phyloP scores from a whole-genome alignment of 169 alveolate genomes.

The Plasmodium coatneyi region DNA sequence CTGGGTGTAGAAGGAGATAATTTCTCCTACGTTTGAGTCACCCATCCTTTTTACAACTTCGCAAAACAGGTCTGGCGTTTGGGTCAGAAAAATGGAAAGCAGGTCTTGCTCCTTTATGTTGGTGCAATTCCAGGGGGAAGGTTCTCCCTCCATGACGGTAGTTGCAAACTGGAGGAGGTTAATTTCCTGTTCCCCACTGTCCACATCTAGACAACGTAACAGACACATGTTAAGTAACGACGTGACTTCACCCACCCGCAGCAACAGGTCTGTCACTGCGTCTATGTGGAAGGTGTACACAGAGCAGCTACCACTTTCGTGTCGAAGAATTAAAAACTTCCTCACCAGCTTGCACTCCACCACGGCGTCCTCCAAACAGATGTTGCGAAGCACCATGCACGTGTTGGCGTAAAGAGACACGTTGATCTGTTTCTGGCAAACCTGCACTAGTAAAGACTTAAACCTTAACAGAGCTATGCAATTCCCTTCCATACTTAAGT shows the following conservation, averaged over 20 bases:
- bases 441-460: slow-evolving; percentile 15
- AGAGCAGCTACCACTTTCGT: slow-evolving; percentile 8
- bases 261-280: neutral
- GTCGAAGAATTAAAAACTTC: neutral
- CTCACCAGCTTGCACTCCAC: slow-evolving; percentile 5
- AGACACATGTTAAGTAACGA: slow-evolving; percentile 9
- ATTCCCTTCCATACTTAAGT: slow-evolving; percentile 7
- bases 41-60: slow-evolving; percentile 4
- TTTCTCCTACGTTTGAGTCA: neutral
- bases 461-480: neutral
- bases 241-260: neutral
- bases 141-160: neutral
- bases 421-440: slow-evolving; percentile 31
- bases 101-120: neutral
- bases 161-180: neutral
- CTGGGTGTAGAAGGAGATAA: neutral
- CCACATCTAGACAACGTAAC: slow-evolving; percentile 12
- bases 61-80: neutral
- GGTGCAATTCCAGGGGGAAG: neutral
- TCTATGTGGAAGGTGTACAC: neutral
- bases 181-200: neutral
- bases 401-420: slow-evolving; percentile 11
- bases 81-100: neutral
- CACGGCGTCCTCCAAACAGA: neutral
- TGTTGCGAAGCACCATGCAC: neutral